Percentiles rank a stretch among this genome's conserved stretches.
phyloP scores from a whole-genome alignment of 495 filamentous ascomycete genomes.

The Pseudomonodictys pantanalensis region DNA sequence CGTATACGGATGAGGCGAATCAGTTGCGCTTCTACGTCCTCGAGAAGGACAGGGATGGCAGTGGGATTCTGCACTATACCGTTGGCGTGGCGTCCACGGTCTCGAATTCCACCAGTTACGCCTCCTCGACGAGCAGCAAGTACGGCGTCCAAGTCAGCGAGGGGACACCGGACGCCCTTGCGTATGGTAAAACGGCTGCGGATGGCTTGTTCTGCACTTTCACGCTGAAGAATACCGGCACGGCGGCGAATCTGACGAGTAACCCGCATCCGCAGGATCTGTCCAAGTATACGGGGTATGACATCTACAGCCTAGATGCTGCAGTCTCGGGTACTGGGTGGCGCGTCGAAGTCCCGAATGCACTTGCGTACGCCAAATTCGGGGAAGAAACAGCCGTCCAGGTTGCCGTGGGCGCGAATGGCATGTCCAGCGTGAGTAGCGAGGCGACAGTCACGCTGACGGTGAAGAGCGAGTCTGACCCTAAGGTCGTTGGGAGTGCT shows the following conservation, averaged over 20 bases:
- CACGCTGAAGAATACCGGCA: slow-evolving; percentile 39
- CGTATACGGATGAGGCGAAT: slow-evolving; percentile 43
- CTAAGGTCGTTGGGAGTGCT: slow-evolving; percentile 10
- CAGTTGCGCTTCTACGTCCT: slow-evolving; percentile 44
- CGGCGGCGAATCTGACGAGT: slow-evolving; percentile 14
- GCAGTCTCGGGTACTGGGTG: slow-evolving; percentile 38
- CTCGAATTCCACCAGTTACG: slow-evolving; percentile 22
- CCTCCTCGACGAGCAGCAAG: too few relatives aligned
- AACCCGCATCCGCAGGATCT: slow-evolving; percentile 37
- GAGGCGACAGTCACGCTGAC: slow-evolving; percentile 39
- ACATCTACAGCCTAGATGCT: slow-evolving; percentile 33
- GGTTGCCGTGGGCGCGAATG: slow-evolving; percentile 38
- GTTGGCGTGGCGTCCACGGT: slow-evolving; percentile 42
- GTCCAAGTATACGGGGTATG: slow-evolving; percentile 14
- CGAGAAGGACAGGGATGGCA: slow-evolving; percentile 37
- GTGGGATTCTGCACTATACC: slow-evolving; percentile 42
- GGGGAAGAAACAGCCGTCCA: slow-evolving; percentile 34
- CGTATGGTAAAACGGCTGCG: slow-evolving; percentile 20
- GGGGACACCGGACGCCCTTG: too few relatives aligned
- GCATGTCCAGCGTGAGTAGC: slow-evolving; percentile 17
- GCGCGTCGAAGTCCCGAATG: slow-evolving; percentile 42
- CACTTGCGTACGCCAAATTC: slow-evolving; percentile 35
- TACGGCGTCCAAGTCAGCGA: slow-evolving; percentile 36
- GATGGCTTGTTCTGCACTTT: slow-evolving; percentile 39
- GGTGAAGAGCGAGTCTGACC: slow-evolving; percentile 43